phyloP scores from a whole-genome alignment of 169 alveolate species.

The Besnoitia besnoiti region DNA sequence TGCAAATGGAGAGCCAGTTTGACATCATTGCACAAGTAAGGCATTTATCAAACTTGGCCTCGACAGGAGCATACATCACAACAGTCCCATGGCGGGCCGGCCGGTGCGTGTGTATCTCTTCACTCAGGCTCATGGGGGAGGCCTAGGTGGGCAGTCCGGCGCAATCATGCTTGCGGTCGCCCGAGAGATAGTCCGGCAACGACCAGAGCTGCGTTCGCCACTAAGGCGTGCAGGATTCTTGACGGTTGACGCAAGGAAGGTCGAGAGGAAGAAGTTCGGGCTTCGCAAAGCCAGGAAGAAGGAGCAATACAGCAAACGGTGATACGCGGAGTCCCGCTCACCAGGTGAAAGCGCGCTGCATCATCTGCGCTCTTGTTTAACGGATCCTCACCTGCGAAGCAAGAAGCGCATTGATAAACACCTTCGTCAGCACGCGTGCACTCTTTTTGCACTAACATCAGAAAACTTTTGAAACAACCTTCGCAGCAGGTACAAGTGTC shows the following conservation, averaged over 20 bases:
- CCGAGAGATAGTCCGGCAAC: conserved; percentile 18
- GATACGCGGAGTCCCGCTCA: not conserved
- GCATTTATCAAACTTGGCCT: not conserved
- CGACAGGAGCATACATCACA: not conserved
- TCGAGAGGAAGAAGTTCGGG: conserved; percentile 43
- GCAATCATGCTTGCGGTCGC: conserved; percentile 60
- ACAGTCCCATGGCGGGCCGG: not conserved
- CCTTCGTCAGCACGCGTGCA: too few relatives aligned
- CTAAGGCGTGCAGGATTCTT: conserved; percentile 17
- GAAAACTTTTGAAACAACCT: not conserved
- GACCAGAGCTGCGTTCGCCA: conserved; percentile 22
- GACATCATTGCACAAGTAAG: conserved; percentile 32
- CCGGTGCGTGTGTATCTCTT: not conserved
- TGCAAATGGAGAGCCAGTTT: not conserved
- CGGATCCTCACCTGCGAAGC: too few relatives aligned
- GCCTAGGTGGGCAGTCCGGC: conserved; percentile 54
- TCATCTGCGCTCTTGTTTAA: too few relatives aligned
- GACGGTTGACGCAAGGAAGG: conserved; percentile 40
- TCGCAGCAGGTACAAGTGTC: not conserved
- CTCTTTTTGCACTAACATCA: not conserved
- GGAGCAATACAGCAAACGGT: conserved; percentile 55
- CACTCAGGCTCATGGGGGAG: conserved; percentile 34
- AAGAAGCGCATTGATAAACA: too few relatives aligned
- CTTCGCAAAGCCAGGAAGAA: conserved; percentile 40
- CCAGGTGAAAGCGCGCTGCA: too few relatives aligned